Evolutionary conservation across 148 eudicot genomes (phyloP).

Genomic region (Spergularia marina): DNA sequence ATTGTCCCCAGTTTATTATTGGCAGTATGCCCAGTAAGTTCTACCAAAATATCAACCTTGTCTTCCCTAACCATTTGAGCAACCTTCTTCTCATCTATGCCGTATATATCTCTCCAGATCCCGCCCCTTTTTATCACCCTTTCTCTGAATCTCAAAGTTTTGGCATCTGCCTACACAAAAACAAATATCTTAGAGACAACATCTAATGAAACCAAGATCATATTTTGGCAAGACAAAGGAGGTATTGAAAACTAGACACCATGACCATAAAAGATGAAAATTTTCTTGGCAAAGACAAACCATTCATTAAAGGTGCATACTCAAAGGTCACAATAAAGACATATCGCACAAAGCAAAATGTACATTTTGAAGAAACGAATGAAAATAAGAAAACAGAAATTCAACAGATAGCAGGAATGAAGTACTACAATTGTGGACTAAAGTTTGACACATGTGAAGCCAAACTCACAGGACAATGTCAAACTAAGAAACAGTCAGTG

Average conservation of each 20-base stretch:
- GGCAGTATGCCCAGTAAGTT: slow-evolving; percentile 98
- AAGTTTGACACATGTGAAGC: not conserved
- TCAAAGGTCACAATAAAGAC: not conserved
- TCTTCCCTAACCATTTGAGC: slow-evolving; percentile 94
- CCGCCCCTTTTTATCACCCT: slow-evolving; percentile 87
- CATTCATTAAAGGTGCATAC: not conserved
- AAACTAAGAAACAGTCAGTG: not conserved
- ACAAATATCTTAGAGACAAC: slow-evolving; percentile 13
- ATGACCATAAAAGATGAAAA: no score
- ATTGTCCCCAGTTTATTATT: slow-evolving; percentile 95
- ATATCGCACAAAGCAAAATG: slow-evolving; percentile 1
- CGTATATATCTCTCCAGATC: slow-evolving; percentile 92
- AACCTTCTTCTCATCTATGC: slow-evolving; percentile 95
- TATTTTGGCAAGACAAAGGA: not conserved
- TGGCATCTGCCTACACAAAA: slow-evolving; percentile 87
- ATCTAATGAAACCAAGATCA: not conserved
- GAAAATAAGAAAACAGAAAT: not conserved
- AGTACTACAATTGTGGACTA: not conserved
- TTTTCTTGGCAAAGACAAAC: not conserved
- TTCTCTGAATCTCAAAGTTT: slow-evolving; percentile 87
- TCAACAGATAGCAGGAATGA: slow-evolving; percentile 1
- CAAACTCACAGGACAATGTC: slow-evolving; percentile 1
- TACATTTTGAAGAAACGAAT: not conserved
- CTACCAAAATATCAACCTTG: slow-evolving; percentile 90
- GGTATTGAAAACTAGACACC: no score